Evolutionary conservation across 495 filamentous ascomycete genomes (phyloP), one percentile per base, ranked within the genome.

Genomic region (Penicillium ochrochloron): DNA sequence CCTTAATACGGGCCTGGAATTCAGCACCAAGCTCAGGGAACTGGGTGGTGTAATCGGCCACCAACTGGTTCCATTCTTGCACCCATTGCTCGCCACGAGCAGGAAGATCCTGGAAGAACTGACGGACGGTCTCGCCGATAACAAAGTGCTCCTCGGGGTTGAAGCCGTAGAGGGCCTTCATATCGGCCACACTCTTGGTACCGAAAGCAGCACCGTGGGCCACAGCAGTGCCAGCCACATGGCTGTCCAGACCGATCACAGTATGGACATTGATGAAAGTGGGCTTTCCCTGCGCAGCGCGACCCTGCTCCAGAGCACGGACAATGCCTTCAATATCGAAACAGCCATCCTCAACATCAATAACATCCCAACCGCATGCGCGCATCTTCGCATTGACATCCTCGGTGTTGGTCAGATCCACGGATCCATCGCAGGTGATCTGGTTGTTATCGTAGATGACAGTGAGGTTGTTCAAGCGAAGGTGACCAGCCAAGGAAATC

Each of bases 201-300:
- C 79, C 84, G 34, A 86, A 81, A 6, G 84, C 79, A 35, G 76
- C 83, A 53, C 82, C 82, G 58, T 88, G 85, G 5, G 83, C 83
- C 23, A 70, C 74, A 10, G 81, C 82, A 58, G 78, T 74, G 2
- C 84, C 84, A 1, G 77, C 83, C 0, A 80, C 75, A n/a, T 70
- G 72, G 53, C 77, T 85, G n/a, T 82, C 82, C 1, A 85, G 66
- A 7, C 85, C 85, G 48, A 88, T 88, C 7, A 84, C 75, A 0
- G 85, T 88, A n/a, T 74, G 75, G 33, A 86, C 74, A 61, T 88
- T 88, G 66, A 89, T 84, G 59, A 89, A 86, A 5, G 80, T 82
- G 1, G 86, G 85, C 64, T 84, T 86, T 3, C 80, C 76, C 23
- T 69, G 78, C 3, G 69, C 75, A 5, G 69, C 68, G 23, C 78